These are phyloP conservation scores for Sporothrix phasma DNA, from an alignment of 2,329 filamentous ascomycete species.

Conservation along the genomic window DNA sequence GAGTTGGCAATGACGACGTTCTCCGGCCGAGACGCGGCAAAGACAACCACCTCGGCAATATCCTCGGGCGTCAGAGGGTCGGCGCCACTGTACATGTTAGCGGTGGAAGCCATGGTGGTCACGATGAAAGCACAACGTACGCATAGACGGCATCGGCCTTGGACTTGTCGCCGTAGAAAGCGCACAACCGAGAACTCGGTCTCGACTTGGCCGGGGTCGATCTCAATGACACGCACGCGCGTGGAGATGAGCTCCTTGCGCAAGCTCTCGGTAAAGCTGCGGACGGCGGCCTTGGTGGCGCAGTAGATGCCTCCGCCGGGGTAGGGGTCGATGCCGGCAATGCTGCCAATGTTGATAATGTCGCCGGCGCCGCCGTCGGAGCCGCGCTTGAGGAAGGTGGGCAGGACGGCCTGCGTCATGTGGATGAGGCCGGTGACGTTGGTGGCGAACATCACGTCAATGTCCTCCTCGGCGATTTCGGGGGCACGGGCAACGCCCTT, in stretches of 20 bases:
- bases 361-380: slow-evolving; percentile 72
- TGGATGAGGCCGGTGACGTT: slow-evolving; percentile 94
- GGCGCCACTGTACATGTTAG: slow-evolving; percentile 43
- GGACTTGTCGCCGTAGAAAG: slow-evolving; percentile 75
- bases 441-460: slow-evolving; percentile 78
- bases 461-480: slow-evolving; percentile 70
- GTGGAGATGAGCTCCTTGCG: slow-evolving; percentile 75
- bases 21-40: slow-evolving; percentile 70
- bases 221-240: slow-evolving; percentile 71
- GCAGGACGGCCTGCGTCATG: slow-evolving; percentile 86
- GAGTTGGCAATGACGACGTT: slow-evolving; percentile 88
- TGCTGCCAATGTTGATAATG: slow-evolving; percentile 89
- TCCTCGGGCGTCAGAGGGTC: slow-evolving; percentile 83
- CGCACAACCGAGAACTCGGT: slow-evolving; percentile 86
- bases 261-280: slow-evolving; percentile 72
- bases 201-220: slow-evolving; percentile 89
- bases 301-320: slow-evolving; percentile 84
- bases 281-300: slow-evolving; percentile 81
- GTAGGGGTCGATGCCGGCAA: slow-evolving; percentile 84
- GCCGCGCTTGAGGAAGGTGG: slow-evolving; percentile 63
- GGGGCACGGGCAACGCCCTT: slow-evolving; percentile 81
- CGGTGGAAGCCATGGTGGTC: not conserved
- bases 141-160: slow-evolving; percentile 88
- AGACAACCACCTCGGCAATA: slow-evolving; percentile 84
- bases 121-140: slow-evolving; percentile 36